These are phyloP conservation scores for Podila verticillata DNA, from an alignment of 192 early-diverging fungal genomes.

Conservation along the genomic window DNA sequence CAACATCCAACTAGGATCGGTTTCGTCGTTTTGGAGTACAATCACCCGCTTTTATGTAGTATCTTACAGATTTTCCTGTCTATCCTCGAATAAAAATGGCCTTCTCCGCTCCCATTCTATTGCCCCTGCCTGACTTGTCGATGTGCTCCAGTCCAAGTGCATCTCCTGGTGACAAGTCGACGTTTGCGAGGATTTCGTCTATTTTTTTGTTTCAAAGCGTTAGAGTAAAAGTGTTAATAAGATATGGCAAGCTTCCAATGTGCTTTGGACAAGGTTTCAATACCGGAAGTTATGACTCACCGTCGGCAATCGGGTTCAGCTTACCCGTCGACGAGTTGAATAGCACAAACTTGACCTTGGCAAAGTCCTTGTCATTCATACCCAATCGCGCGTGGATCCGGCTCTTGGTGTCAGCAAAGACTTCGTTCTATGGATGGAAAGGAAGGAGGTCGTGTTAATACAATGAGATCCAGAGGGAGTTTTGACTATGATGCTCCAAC, in stretches of 20 bases:
- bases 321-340: conserved; percentile 14
- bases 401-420: conserved; percentile 69
- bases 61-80: background rate
- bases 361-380: conserved; percentile 82
- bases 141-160: conserved; percentile 62
- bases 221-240: too few species aligned
- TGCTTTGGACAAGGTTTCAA: background rate
- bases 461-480: too few species aligned
- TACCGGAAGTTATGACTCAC: background rate
- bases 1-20: background rate
- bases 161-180: conserved; percentile 39
- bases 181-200: conserved; percentile 41
- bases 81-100: conserved; percentile 58
- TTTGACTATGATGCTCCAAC: background rate
- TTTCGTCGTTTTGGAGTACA: conserved; percentile 5
- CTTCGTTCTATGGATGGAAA: conserved; percentile 62
- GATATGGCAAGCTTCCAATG: too few species aligned
- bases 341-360: conserved; percentile 57
- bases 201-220: background rate
- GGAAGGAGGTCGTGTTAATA: background rate
- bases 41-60: too few species aligned
- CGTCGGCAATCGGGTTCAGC: conserved; percentile 5
- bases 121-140: conserved; percentile 55
- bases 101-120: conserved; percentile 47
- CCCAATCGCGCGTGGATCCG: conserved; percentile 73